These are phyloP conservation scores for Salpingoeca rosetta DNA, from an alignment of 78 protist genomes.

Conservation along the genomic window DNA sequence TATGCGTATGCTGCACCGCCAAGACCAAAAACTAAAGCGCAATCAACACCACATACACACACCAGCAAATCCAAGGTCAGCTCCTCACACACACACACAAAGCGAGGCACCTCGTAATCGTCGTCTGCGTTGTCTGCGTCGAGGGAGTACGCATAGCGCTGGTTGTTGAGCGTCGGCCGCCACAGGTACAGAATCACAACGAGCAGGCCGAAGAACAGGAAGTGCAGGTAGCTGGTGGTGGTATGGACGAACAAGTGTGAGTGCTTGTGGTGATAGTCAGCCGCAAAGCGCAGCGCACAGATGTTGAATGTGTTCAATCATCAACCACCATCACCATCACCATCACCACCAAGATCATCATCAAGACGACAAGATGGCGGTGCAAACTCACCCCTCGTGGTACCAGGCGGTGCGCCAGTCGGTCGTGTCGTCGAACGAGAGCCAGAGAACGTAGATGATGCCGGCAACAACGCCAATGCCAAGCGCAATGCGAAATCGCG, in stretches of 20 bases:
- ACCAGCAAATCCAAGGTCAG: too few relatives aligned
- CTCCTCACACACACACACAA: too few relatives aligned
- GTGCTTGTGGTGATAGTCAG: too few relatives aligned
- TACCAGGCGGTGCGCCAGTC: background rate
- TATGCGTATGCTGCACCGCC: too few relatives aligned
- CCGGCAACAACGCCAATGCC: background rate
- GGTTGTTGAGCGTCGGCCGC: slow-evolving; percentile 4
- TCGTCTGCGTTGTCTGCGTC: slow-evolving; percentile 4
- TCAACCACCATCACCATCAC: too few relatives aligned
- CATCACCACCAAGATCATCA: too few relatives aligned
- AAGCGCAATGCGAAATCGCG: background rate
- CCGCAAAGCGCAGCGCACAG: too few relatives aligned
- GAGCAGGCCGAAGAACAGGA: background rate
- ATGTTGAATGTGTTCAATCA: too few relatives aligned
- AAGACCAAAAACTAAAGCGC: too few relatives aligned
- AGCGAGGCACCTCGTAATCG: background rate
- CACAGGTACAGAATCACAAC: background rate
- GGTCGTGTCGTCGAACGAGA: background rate
- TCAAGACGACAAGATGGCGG: background rate
- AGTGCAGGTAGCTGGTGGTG: background rate
- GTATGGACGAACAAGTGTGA: too few relatives aligned
- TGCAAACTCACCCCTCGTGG: background rate
- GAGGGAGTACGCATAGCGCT: background rate
- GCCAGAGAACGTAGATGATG: background rate
- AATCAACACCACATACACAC: too few relatives aligned